Conservation (phyloP, 2,329 filamentous ascomycete species). For the Sporothrix pallida region DNA sequence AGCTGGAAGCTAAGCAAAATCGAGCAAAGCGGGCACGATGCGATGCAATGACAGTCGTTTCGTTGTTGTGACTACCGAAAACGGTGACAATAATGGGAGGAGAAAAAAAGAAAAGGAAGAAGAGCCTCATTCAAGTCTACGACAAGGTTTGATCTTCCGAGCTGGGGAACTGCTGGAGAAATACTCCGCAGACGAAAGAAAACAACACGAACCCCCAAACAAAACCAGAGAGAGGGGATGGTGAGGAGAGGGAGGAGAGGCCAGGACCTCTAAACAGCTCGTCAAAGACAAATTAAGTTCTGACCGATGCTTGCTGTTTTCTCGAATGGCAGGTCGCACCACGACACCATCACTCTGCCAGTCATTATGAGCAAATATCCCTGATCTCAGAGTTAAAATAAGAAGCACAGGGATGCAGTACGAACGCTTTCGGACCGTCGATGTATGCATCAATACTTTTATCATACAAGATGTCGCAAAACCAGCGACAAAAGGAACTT, state of each 20-base stretch:
- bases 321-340: background rate
- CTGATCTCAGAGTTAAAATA: constrained; percentile 24
- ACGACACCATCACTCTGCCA: constrained; percentile 5
- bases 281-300: constrained; percentile 25
- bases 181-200: constrained; percentile 13
- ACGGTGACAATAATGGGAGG: background rate
- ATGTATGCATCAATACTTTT: constrained; percentile 2
- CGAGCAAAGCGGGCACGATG: background rate
- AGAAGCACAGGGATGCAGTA: constrained; percentile 21
- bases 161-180: constrained; percentile 26
- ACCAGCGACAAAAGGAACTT: background rate
- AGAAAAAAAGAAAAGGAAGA: background rate
- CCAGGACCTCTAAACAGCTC: constrained; percentile 11
- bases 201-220: background rate
- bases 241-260: constrained; percentile 4
- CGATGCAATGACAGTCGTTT: background rate
- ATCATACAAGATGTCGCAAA: constrained; percentile 6
- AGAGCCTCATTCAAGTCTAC: constrained; percentile 5
- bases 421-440: constrained; percentile 2
- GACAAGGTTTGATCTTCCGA: background rate
- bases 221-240: background rate
- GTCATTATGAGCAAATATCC: constrained; percentile 23
- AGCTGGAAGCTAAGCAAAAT: background rate
- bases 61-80: constrained; percentile 10
- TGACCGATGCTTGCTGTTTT: background rate